Evolutionary conservation across 1,284 basidiomycete genomes (phyloP), one percentile per base, ranked within the genome.

Genomic region (Nidula niveotomentosa): DNA sequence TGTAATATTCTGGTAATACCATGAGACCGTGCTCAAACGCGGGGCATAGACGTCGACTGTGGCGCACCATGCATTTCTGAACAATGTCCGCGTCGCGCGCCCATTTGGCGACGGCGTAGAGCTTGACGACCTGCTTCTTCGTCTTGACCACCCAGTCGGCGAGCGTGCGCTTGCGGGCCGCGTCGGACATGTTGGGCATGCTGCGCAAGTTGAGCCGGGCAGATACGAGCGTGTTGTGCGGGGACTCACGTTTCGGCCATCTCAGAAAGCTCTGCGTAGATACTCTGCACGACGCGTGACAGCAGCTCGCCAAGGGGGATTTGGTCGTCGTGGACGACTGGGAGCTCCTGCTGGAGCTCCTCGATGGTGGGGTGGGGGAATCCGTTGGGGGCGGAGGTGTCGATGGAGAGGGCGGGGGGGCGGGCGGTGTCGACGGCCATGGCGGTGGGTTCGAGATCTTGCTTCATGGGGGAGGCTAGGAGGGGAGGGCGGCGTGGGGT

Each of bases 121-220:
- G 72, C 72, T 96, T 96, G 49, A 94, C 88, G 47, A 94, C 85
- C 63, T 96, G 93, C 63, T 93, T 91, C 72, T 96, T 91, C 9
- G 85, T 91, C 66, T 88, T 87, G 34, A 94, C 86, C 0, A 94
- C 92, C 80, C 91, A 95, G 61, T 94, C 90, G 8, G 92, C 91
- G 43, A 96, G 77, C 23, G 82, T 87, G 36, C 89, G 84, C 65
- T 95, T 94, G 49, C 91, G 83, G 37, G 86, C 88, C n/a, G 76
- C 75, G 65, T 94, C 92, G 10, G 91, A 87, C 79, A 91, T 86
- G 60, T 88, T 88, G 9, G 93, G 91, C 70, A 96, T 82, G 34
- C 92, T 94, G 61, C 6, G n/a, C n/a, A 65, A 48, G 44, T 45
- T 36, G 49, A 57, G 35, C 43, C 53, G 43, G 10, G 1, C 30